phyloP scores from a whole-genome alignment of 2,329 filamentous ascomycete genomes.

The Beauveria medogensis region DNA sequence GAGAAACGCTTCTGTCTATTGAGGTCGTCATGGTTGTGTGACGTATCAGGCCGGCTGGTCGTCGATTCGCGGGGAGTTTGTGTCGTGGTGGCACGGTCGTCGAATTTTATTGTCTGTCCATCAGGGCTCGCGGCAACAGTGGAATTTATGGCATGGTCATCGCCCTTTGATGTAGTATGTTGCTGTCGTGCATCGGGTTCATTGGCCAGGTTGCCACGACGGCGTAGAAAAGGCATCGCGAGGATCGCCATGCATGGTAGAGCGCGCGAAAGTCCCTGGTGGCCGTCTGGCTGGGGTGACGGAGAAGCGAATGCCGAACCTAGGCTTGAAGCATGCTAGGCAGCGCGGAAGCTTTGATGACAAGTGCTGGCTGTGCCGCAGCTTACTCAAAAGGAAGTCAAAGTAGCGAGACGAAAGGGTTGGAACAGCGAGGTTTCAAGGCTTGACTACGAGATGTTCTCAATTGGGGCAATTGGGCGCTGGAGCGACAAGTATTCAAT shows the following conservation, averaged over 20 bases:
- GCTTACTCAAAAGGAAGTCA: neutral
- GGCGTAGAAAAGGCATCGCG: slow-evolving; percentile 54
- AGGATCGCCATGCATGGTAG: slow-evolving; percentile 31
- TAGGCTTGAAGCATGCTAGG: neutral
- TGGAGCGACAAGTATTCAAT: neutral
- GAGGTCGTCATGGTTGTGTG: slow-evolving; percentile 46
- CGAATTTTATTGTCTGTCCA: slow-evolving; percentile 6
- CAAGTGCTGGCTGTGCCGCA: neutral
- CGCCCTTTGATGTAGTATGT: neutral
- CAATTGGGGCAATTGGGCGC: neutral
- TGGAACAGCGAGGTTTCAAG: neutral
- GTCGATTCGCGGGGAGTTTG: slow-evolving; percentile 18
- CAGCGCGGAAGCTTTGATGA: neutral
- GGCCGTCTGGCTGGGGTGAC: slow-evolving; percentile 6
- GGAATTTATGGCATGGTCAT: neutral
- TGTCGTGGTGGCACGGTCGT: slow-evolving; percentile 16
- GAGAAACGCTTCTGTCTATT: slow-evolving; percentile 55
- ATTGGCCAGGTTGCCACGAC: slow-evolving; percentile 51
- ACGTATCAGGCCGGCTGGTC: slow-evolving; percentile 34
- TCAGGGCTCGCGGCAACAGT: slow-evolving; percentile 7
- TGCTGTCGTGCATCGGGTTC: slow-evolving; percentile 50
- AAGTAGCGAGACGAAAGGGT: neutral
- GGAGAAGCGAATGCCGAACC: neutral
- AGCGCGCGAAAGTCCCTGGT: slow-evolving; percentile 8
- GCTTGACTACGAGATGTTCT: neutral